These are phyloP conservation scores for Fomitopsis serialis DNA, from an alignment of 768 basidiomycete genomes.

Conservation along the genomic window DNA sequence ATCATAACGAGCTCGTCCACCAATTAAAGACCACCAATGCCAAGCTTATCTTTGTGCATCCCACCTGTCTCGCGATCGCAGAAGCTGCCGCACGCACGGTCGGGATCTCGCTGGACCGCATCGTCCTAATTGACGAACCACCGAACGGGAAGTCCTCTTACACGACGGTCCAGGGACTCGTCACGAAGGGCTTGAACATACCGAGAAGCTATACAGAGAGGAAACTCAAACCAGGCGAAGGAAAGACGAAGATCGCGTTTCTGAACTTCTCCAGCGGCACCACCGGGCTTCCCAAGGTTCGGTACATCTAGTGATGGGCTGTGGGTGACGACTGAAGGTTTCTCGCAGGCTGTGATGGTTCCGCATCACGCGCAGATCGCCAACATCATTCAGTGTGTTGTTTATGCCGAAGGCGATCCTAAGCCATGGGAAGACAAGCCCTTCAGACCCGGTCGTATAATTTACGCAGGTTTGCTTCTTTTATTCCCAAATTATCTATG, in stretches of 20 bases:
- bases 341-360: slow-evolving; percentile 42
- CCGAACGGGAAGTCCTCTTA: background rate
- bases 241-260: slow-evolving; percentile 64
- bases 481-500: background rate
- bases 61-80: slow-evolving; percentile 17
- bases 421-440: background rate
- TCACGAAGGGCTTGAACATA: slow-evolving; percentile 42
- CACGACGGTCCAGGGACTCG: slow-evolving; percentile 1
- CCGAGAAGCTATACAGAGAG: slow-evolving; percentile 43
- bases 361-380: slow-evolving; percentile 32
- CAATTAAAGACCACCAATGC: slow-evolving; percentile 23
- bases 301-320: background rate
- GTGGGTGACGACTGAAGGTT: slow-evolving; percentile 30
- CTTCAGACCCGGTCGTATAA: background rate
- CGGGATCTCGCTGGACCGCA: background rate
- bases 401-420: slow-evolving; percentile 38
- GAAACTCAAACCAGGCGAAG: slow-evolving; percentile 51
- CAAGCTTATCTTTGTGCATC: slow-evolving; percentile 21
- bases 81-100: background rate
- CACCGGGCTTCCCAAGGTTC: slow-evolving; percentile 68
- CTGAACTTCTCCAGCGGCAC: slow-evolving; percentile 74
- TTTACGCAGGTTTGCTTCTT: background rate
- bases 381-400: slow-evolving; percentile 29
- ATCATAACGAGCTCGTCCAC: slow-evolving; percentile 24
- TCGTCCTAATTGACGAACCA: background rate